A percentile compares a stretch with the other conserved stretches of the same genome.
Conservation (phyloP, 176 grass and related monocot species). For the Juncus inflexus region DNA sequence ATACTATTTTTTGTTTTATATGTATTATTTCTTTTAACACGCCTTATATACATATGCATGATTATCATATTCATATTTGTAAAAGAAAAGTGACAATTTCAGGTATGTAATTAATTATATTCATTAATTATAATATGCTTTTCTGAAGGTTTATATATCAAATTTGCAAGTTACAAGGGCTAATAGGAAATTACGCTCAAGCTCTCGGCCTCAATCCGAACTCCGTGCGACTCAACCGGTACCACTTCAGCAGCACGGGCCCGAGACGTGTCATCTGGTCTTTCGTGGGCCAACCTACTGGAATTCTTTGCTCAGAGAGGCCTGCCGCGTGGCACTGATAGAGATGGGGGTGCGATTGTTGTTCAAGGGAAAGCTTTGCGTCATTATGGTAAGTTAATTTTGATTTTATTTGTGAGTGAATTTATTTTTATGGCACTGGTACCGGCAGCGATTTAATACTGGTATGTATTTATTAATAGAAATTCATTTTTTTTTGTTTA, state of each 20-base stretch:
- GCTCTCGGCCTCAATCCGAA: not conserved
- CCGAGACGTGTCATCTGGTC: not conserved
- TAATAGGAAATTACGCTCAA: too few species aligned
- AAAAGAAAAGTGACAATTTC: too few species aligned
- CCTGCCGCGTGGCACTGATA: not conserved
- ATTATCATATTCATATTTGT: too few species aligned
- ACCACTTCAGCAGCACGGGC: not conserved
- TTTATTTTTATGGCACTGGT: not conserved
- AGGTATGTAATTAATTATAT: too few species aligned
- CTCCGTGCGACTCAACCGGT: conserved; percentile 13
- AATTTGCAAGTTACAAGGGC: too few species aligned
- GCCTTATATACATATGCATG: too few species aligned
- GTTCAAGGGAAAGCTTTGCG: conserved; percentile 12
- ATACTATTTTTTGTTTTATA: too few species aligned
- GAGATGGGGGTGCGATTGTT: conserved; percentile 6
- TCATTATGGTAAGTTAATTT: conserved; percentile 2
- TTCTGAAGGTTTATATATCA: too few species aligned
- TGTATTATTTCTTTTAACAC: too few species aligned
- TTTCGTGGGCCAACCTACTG: conserved; percentile 1
- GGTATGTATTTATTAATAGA: not conserved
- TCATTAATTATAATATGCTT: too few species aligned
- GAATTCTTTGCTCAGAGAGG: conserved; percentile 12
- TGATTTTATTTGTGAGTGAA: not conserved
- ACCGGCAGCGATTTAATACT: not conserved
- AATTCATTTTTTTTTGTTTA: conserved; percentile 1